Evolutionary conservation across 2,329 filamentous ascomycete genomes (phyloP), one percentile per base, ranked within the genome.

Genomic region (Trichoderma simmonsii): DNA sequence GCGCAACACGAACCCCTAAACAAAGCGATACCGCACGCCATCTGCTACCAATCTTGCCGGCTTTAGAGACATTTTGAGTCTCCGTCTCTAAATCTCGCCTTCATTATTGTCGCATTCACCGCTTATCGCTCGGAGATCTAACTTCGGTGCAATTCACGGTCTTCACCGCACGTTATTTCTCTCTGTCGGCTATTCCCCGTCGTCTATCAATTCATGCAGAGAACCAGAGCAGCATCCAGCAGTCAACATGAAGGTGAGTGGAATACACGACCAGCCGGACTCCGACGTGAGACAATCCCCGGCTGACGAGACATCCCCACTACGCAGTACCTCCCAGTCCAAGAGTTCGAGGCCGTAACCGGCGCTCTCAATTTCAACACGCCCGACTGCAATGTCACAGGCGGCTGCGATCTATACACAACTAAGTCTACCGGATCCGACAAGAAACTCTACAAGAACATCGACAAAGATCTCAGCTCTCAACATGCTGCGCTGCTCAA

Each of bases 401-500:
- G 96, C 77, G 93, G 93, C 75, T 98, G 95, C 86, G 96, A 99
- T 82, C 88, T 98, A 21, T 99, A 98, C 86, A 98, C 95, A 11
- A 98, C 95, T 30, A 99, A 99, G 83, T 95, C 96, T 34, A 94
- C 95, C 70, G 94, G 95, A 60, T 91, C 92, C 74, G 96, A 99
- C 81, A 98, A 98, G 88, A 98, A 98, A 80, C 86, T 99, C 9
- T 98, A 98, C 86, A 97, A 95, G 83, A 93, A 92, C 80, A 98
- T 99, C 79, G 95, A 98, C 80, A 90, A 93, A 79, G 94, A 93
- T 34, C 89, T 99, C 72, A 94, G 97, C 81, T 92, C 93, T 48
- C 94, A 97, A 81, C 94, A 98, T 86, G 93, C 94, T 76, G 93
- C 94, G 8, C 89, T 97, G 2, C 86, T 98, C 64, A 92, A 94